Evolutionary conservation across 2,329 filamentous ascomycete genomes (phyloP), one percentile per base, ranked within the genome.

Genomic region (Pleoardoris graminearum): DNA sequence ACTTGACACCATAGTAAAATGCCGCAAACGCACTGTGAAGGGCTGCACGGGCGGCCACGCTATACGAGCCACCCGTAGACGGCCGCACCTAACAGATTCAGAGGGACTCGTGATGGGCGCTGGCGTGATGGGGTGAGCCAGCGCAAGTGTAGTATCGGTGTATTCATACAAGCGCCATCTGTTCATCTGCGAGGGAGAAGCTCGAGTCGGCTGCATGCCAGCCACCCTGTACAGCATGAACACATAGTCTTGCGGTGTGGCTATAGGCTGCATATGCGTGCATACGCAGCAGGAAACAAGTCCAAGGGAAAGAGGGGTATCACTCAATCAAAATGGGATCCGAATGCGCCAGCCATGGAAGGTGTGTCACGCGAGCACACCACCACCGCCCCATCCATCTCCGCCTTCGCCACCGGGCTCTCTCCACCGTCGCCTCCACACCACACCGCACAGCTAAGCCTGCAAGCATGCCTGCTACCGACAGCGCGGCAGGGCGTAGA

Each of bases 281-380:
- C 30, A 17, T 3, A 17, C 23, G 41, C 27, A 22, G 10, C 4
- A 8, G 23, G 12, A 14, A 10, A 16, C 10, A 7, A 19, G 3
- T 1, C 43, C 33, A 47, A 47, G 37, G 43, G 11, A n/a, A 30
- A 4, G 23, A 19, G 32, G 44, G 44, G 44, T 36, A 37, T 47
- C 32, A 37, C 33, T 37, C 37, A 47, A 47, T 47, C 44, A 47
- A 47, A 47, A 47, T 33, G 44, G 44, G 37, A 47, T 47, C 44
- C 44, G 44, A 47, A 47, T 21, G 25, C 14, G n/a, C n/a, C n/a
- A 21, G 30, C 30, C 30, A 6, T 32, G 4, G 30, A 32, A 17
- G 33, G 33, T 6, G 21, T 21, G 21, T 47, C 44, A 47, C 44
- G 44, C 44, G 44, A 47, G 22, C 44, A 12, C 14, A 22, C 19